Evolutionary conservation across 2,329 filamentous ascomycete species (phyloP).

Genomic region (Torrubiella hemipterigena): DNA sequence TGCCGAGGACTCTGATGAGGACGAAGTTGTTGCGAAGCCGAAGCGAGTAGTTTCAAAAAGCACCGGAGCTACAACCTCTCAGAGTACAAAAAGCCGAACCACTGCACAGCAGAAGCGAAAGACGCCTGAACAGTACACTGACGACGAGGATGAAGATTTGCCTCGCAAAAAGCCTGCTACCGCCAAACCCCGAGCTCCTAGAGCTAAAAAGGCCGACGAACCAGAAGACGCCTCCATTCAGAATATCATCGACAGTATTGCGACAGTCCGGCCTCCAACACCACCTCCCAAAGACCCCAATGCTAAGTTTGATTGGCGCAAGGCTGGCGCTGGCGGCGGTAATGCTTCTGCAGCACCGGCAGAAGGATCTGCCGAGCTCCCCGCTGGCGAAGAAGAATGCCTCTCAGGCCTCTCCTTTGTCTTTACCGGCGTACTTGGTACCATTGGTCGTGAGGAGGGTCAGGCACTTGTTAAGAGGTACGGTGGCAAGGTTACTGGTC

Average conservation of each 20-base stretch:
- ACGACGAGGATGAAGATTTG: slow-evolving; percentile 46
- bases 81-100: slow-evolving; percentile 23
- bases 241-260: slow-evolving; percentile 79
- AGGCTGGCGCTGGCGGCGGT: slow-evolving; percentile 42
- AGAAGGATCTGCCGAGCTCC: slow-evolving; percentile 57
- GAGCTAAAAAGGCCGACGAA: slow-evolving; percentile 52
- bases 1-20: slow-evolving; percentile 61
- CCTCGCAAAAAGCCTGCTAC: slow-evolving; percentile 46
- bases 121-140: slow-evolving; percentile 39
- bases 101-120: too few relatives aligned
- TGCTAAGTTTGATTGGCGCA: slow-evolving; percentile 71
- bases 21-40: slow-evolving; percentile 50
- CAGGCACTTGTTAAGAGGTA: slow-evolving; percentile 83
- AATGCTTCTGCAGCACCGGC: slow-evolving; percentile 50
- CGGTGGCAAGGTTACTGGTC: slow-evolving; percentile 77
- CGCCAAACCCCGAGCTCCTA: slow-evolving; percentile 46
- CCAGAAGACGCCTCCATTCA: slow-evolving; percentile 61
- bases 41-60: slow-evolving; percentile 41
- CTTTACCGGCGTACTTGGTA: slow-evolving; percentile 80
- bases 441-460: slow-evolving; percentile 72
- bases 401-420: slow-evolving; percentile 84
- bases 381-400: slow-evolving; percentile 78
- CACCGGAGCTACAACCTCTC: slow-evolving; percentile 13
- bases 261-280: slow-evolving; percentile 69
- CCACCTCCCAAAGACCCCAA: slow-evolving; percentile 62